Evolutionary conservation across 768 basidiomycete genomes (phyloP).

Genomic region (Kwoniella botswanensis): DNA sequence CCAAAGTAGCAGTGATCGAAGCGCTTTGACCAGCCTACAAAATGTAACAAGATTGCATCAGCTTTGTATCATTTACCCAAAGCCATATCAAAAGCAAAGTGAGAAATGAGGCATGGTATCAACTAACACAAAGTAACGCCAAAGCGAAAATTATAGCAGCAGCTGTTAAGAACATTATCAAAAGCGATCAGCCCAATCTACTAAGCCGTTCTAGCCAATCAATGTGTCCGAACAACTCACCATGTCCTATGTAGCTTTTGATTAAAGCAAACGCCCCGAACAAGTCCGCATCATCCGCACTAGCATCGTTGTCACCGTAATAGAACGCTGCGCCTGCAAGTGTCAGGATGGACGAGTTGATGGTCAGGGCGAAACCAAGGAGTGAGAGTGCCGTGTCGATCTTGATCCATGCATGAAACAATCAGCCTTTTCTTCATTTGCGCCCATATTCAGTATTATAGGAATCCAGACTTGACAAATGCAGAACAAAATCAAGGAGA

Average conservation of each 20-base stretch:
- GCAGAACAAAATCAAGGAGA: too few relatives aligned
- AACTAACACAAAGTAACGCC: conserved; percentile 69
- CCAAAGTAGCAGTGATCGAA: conserved; percentile 83
- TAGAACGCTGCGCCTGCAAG: conserved; percentile 83
- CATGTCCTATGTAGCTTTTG: conserved; percentile 68
- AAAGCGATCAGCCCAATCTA: too few relatives aligned
- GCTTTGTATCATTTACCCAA: not conserved
- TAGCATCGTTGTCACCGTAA: conserved; percentile 60
- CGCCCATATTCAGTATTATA: too few relatives aligned
- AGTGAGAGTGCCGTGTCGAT: conserved; percentile 70
- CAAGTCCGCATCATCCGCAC: conserved; percentile 68
- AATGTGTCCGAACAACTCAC: conserved; percentile 58
- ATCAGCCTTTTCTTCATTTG: not conserved
- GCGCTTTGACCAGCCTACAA: conserved; percentile 78
- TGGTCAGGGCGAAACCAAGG: conserved; percentile 81
- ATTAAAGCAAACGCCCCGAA: conserved; percentile 85
- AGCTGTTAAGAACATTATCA: conserved; percentile 59
- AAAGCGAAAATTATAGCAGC: conserved; percentile 87
- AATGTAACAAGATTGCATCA: not conserved
- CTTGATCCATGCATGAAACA: conserved; percentile 13
- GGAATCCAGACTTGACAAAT: too few relatives aligned
- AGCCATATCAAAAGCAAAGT: too few relatives aligned
- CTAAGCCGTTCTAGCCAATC: not conserved
- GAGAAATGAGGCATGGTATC: too few relatives aligned
- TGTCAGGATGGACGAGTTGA: conserved; percentile 81